Base-by-base conservation (phyloP, 2,329 filamentous ascomycete species). In the Sporothrix dimorphospora region DNA sequence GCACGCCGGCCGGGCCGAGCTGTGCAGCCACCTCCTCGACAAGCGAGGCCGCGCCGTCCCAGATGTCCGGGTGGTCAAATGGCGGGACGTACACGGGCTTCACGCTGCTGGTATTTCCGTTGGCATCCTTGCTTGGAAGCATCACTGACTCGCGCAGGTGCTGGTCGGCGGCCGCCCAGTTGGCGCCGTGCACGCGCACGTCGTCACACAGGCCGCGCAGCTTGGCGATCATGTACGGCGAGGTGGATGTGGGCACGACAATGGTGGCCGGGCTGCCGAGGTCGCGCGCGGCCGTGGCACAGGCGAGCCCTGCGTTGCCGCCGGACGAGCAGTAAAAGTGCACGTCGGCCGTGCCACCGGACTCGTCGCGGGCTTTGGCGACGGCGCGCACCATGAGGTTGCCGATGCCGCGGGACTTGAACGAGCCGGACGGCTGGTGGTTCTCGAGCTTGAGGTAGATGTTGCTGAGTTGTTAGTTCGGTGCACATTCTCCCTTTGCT, bases 401-500 rank as follows among this genome's bases (percentile, higher is more conserved):
- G 76, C 92, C 92, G 76, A 94, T 89, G 71, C 91, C 92, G 77
- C 88, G 86, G 57, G 92, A 94, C 81, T 96, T 95, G 88, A 96
- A 97, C 19, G 92, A 94, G 74, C 92, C 92, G 8, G 91, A 91
- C 8, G 93, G 93, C 80, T 97, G 93, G 72, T 93, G 85, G 78
- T 91, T 92, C 77, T 96, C 93, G 72, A 95, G 88, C 80, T 96
- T 96, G 78, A 96, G 89, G 80, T 91, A 93, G 82, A 96, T 88
- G 82, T 91, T 89, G 84, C 92, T 85, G 30, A 1, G 12, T 34
- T 24, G 19, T 38, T 49, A 8, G 8, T 21, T 12, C 14, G n/a
- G n/a, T n/a, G n/a, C n/a, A n/a, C n/a, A n/a, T n/a, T n/a, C n/a
- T n/a, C n/a, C n/a, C n/a, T n/a, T n/a, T n/a, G n/a, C n/a, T n/a